Evolutionary conservation across 495 filamentous ascomycete species (phyloP), one percentile per base, ranked within the genome.

Genomic region (Trichoderma virens): DNA sequence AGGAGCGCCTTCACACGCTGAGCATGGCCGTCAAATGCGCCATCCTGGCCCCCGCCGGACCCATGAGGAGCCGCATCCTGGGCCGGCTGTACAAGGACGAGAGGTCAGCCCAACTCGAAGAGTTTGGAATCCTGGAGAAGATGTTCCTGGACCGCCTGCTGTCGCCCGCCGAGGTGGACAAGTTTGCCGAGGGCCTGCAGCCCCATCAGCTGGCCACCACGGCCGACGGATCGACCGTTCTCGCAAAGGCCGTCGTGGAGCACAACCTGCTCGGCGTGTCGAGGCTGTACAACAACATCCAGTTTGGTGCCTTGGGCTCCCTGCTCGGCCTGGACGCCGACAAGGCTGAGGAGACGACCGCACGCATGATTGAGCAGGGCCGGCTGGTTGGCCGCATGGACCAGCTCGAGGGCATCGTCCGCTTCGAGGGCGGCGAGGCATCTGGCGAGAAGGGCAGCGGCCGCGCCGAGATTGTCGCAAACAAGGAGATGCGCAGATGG

Each of bases 41-140:
- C n/a, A 88, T 98, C 27, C 85, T 98, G 13, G 93, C 92, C 0
- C 93, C 93, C 0, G 94, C 94, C 5, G 94, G 94, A 0, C 94
- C 94, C 0, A 79, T 87, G 67, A 90, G 94, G 18, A 91, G 90
- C 62, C 82, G 90, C 11, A 84, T 84, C 8, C 80, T 98, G 8
- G 90, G 86, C 3, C 87, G 87, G 63, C 78, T 98, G 7, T 97
- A 97, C 81, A 97, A 97, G 74, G 94, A 98, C 71, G 95, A 98
- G 59, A 86, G 94, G 23, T 83, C 90, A 0, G 76, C 83, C 2
- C 83, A 85, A 56, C 83, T 93, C 3, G 85, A 88, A 7, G 91
- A 97, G 73, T 93, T 89, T 70, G 80, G 83, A 47, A 97, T 98
- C 62, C 79, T 98, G 25, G 95, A 98, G 80, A 98, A 98, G 78